Evolutionary conservation across 73 alveolate species (phyloP).

Genomic region (Tetrahymena elliotti): DNA sequence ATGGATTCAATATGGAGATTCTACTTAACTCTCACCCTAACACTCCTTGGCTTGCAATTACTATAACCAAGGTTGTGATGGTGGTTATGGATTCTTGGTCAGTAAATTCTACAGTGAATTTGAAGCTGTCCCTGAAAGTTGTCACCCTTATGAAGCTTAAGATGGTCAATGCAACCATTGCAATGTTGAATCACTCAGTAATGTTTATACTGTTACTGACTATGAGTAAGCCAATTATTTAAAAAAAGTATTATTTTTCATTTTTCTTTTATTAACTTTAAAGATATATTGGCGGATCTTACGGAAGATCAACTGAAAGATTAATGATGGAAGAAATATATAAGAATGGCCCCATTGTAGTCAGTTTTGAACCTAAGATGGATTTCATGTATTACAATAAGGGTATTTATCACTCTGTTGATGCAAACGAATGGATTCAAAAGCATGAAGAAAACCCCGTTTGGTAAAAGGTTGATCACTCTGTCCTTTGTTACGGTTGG

Average conservation of each 20-base stretch:
- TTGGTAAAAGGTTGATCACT: constrained; percentile 46
- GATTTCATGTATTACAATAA: constrained; percentile 41
- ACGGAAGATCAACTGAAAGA: constrained; percentile 30
- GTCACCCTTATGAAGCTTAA: constrained; percentile 20
- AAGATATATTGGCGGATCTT: constrained; percentile 40
- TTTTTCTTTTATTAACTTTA: no score
- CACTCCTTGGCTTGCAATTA: constrained; percentile 32
- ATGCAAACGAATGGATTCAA: constrained; percentile 22
- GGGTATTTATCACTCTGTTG: constrained; percentile 23
- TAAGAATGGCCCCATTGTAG: constrained; percentile 31
- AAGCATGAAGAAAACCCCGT: constrained; percentile 18
- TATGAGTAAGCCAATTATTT: neutral
- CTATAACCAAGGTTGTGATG: constrained; percentile 36
- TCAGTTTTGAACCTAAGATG: constrained; percentile 34
- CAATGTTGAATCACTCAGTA: constrained; percentile 9
- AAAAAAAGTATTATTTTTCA: neutral
- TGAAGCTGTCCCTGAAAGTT: constrained; percentile 1
- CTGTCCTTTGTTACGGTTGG: constrained; percentile 43
- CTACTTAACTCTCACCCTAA: constrained; percentile 17
- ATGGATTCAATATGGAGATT: neutral
- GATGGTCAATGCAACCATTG: constrained; percentile 15
- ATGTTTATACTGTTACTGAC: constrained; percentile 6
- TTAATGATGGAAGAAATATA: constrained; percentile 37
- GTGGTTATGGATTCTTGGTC: constrained; percentile 40
- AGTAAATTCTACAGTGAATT: constrained; percentile 8